Evolutionary conservation across 208 protist species (phyloP).

Genomic region (Acanthamoeba triangularis): DNA sequence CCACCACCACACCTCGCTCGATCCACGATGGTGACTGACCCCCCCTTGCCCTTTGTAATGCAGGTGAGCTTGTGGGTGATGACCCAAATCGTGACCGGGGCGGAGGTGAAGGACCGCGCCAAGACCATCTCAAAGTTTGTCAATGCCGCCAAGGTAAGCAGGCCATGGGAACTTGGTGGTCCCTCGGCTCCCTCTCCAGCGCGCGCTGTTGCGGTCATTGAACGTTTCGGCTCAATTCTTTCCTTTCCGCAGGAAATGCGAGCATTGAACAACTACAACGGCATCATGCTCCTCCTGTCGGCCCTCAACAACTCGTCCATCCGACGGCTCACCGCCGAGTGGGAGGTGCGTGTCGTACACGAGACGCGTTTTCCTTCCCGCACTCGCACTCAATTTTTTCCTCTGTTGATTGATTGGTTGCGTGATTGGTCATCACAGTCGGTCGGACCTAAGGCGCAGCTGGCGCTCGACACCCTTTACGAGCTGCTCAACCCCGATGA

Average conservation of each 20-base stretch:
- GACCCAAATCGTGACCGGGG: constrained; percentile 55
- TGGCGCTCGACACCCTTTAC: constrained; percentile 28
- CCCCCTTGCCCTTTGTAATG: background rate
- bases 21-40: background rate
- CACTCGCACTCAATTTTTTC: background rate
- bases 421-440: background rate
- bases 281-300: constrained; percentile 61
- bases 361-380: no score
- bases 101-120: constrained; percentile 34
- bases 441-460: constrained; percentile 47
- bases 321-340: constrained; percentile 21
- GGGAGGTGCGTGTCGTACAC: constrained; percentile 61
- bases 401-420: background rate
- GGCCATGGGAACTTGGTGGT: background rate
- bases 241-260: constrained; percentile 8
- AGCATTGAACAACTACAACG: constrained; percentile 71
- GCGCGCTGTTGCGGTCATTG: background rate
- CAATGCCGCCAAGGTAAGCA: constrained; percentile 43
- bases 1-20: no score
- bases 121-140: constrained; percentile 53
- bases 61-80: constrained; percentile 75
- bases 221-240: background rate
- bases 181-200: background rate
- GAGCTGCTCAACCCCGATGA: constrained; percentile 73
- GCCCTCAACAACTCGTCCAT: constrained; percentile 57